Conservation (phyloP, 2,329 filamentous ascomycete species). For the Beauveria varroae region DNA sequence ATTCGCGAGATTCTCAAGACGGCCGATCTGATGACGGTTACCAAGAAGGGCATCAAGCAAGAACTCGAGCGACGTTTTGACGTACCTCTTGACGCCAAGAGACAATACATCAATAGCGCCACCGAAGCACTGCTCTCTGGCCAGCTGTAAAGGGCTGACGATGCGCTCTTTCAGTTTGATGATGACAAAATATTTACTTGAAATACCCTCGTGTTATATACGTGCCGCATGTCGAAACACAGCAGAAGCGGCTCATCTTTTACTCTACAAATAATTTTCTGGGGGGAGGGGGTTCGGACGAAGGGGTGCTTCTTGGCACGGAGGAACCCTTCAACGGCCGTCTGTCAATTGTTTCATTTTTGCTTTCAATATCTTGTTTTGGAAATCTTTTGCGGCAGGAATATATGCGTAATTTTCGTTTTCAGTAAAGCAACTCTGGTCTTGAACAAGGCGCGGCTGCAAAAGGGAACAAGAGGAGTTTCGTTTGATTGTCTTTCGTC, state of each 20-base stretch:
- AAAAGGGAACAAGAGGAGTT: not conserved
- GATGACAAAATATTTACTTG: slow-evolving; percentile 3
- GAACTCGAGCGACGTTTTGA: slow-evolving; percentile 90
- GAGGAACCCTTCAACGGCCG: not conserved
- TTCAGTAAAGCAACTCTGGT: not conserved
- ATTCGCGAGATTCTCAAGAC: slow-evolving; percentile 89
- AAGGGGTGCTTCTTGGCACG: not conserved
- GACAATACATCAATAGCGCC: slow-evolving; percentile 87
- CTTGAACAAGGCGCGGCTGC: not conserved
- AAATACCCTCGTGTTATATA: slow-evolving; percentile 7
- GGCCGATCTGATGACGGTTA: slow-evolving; percentile 93
- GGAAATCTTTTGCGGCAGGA: not conserved
- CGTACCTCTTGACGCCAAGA: slow-evolving; percentile 76
- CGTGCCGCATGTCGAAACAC: slow-evolving; percentile 8
- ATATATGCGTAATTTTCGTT: not conserved
- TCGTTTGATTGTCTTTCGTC: not conserved
- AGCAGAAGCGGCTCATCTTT: slow-evolving; percentile 2
- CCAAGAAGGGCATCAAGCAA: slow-evolving; percentile 95
- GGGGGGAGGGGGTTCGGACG: not conserved
- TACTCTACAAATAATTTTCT: not conserved
- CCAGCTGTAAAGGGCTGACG: slow-evolving; percentile 47
- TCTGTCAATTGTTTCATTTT: not conserved
- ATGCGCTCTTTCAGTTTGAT: not conserved
- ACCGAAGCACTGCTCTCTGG: slow-evolving; percentile 75
- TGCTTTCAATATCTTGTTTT: not conserved